These are phyloP conservation scores for Pontederia crassipes DNA, from an alignment of 176 grass and related monocot genomes.

Conservation along the genomic window DNA sequence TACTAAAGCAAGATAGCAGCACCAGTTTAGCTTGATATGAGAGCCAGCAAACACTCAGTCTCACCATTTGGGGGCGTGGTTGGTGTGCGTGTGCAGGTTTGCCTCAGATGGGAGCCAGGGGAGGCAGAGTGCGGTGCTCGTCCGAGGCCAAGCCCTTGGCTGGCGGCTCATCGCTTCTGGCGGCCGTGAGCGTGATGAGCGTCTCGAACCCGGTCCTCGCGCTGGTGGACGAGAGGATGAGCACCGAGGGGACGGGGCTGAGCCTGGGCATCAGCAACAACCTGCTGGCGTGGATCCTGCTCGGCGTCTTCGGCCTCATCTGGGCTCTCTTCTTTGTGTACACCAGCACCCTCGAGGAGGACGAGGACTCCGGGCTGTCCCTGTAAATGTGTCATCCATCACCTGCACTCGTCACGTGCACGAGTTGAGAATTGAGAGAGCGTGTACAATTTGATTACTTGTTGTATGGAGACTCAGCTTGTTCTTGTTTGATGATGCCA, in stretches of 20 bases:
- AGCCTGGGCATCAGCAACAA: constrained; percentile 4
- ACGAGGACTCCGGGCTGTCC: constrained; percentile 9
- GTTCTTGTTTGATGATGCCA: too few relatives aligned
- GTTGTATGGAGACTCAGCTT: too few relatives aligned
- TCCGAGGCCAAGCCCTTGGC: background rate
- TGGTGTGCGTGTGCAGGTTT: background rate
- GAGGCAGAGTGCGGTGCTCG: background rate
- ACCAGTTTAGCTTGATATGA: too few relatives aligned
- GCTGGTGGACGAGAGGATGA: background rate
- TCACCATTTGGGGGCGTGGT: too few relatives aligned
- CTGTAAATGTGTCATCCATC: background rate
- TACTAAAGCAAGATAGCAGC: too few relatives aligned
- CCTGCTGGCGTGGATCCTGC: background rate
- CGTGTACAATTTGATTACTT: too few relatives aligned
- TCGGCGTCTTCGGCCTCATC: background rate
- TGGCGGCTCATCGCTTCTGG: background rate
- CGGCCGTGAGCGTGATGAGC: background rate
- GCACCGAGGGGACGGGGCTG: constrained; percentile 1
- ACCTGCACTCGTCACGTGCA: too few relatives aligned
- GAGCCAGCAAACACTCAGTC: too few relatives aligned
- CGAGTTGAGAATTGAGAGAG: too few relatives aligned
- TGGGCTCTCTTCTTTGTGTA: background rate
- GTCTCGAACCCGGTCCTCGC: background rate
- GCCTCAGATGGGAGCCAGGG: background rate
- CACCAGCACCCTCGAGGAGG: background rate